These are phyloP conservation scores for Polymyxa betae DNA, from an alignment of 208 protist genomes.

Conservation along the genomic window DNA sequence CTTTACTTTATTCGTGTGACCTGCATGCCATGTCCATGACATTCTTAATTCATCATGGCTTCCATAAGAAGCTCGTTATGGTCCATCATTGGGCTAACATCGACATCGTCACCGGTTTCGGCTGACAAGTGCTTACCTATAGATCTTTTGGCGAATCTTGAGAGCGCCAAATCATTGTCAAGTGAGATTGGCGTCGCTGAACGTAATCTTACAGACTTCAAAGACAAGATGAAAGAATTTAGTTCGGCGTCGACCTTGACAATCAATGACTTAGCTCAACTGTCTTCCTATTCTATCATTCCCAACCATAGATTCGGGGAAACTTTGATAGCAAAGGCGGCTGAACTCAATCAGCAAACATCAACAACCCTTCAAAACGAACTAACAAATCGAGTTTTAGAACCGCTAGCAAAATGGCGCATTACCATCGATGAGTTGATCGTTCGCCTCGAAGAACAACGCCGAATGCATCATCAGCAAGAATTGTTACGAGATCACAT, in stretches of 20 bases:
- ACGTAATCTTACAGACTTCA: neutral
- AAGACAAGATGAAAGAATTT: neutral
- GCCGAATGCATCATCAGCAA: neutral
- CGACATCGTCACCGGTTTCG: neutral
- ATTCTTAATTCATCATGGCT: too few species aligned
- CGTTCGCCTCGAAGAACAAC: constrained; percentile 12
- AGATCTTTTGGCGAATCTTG: neutral
- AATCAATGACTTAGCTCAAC: constrained; percentile 7
- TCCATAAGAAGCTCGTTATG: constrained; percentile 12
- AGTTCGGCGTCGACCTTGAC: neutral
- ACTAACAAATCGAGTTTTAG: neutral
- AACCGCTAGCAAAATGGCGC: neutral
- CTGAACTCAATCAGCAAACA: neutral
- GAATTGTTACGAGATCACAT: neutral
- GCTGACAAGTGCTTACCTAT: neutral
- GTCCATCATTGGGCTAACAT: neutral
- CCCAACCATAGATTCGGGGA: neutral
- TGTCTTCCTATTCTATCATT: neutral
- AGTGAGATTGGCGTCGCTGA: neutral
- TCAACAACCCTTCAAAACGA: neutral
- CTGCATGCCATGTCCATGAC: too few species aligned
- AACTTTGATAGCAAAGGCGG: constrained; percentile 22
- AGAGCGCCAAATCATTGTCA: neutral
- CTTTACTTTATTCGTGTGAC: too few species aligned
- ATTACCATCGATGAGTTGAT: neutral